These are phyloP conservation scores for Pharus latifolius DNA, from an alignment of 176 grass and related monocot genomes.

Conservation along the genomic window DNA sequence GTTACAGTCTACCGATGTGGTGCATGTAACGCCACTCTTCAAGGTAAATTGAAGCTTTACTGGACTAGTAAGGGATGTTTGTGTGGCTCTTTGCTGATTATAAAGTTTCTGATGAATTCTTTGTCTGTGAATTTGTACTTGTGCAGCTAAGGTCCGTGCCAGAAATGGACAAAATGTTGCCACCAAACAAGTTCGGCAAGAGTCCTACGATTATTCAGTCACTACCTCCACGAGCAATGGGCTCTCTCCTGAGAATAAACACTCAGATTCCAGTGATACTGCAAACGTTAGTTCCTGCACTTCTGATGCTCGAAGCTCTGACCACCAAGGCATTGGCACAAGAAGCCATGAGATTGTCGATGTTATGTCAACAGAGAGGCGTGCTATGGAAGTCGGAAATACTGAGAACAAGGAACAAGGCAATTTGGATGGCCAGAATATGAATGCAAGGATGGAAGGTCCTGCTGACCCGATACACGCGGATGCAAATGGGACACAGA, in stretches of 20 bases:
- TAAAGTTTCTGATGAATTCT: constrained; percentile 4
- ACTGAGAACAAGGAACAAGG: background rate
- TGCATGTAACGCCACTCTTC: constrained; percentile 51
- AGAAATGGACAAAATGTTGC: constrained; percentile 18
- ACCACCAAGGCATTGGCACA: background rate
- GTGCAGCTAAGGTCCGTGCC: constrained; percentile 51
- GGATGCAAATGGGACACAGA: background rate
- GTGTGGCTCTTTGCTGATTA: background rate
- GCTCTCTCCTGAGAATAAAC: background rate
- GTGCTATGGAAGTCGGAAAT: background rate
- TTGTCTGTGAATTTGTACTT: background rate
- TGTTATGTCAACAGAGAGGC: background rate
- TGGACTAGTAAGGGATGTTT: background rate
- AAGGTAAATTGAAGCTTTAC: constrained; percentile 42
- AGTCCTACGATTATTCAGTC: background rate
- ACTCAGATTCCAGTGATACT: background rate
- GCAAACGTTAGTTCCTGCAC: background rate
- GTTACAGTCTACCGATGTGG: constrained; percentile 63
- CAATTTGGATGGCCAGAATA: background rate
- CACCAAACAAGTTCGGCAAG: constrained; percentile 17
- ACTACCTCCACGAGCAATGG: constrained; percentile 13
- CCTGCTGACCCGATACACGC: background rate
- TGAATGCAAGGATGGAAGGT: background rate
- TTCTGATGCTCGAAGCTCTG: background rate
- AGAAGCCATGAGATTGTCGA: background rate